phyloP scores from a whole-genome alignment of 129 eudicot species.

The Kitagawia praeruptora region DNA sequence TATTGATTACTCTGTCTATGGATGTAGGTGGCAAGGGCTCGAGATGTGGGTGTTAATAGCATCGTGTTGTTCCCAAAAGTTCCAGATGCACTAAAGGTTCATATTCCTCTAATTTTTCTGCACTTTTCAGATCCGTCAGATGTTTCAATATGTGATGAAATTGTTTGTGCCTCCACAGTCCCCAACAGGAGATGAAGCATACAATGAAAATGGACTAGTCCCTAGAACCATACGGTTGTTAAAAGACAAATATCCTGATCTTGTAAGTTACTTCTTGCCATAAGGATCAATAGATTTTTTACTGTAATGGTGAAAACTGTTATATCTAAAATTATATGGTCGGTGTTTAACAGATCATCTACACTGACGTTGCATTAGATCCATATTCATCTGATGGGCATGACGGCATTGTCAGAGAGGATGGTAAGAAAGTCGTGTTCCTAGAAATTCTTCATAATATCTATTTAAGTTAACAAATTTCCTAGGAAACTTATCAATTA shows the following conservation, averaged over 20 bases:
- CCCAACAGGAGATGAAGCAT: conserved; percentile 95
- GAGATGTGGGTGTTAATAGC: conserved; percentile 96
- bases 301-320: conserved; percentile 4
- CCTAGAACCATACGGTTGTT: conserved; percentile 86
- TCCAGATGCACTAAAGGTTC: conserved; percentile 98
- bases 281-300: not conserved
- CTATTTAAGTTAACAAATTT: not conserved
- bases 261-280: conserved; percentile 42
- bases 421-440: conserved; percentile 41
- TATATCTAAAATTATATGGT: not conserved
- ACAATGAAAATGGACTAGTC: conserved; percentile 85
- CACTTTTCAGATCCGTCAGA: not conserved
- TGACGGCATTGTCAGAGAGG: conserved; percentile 99
- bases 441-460: not conserved
- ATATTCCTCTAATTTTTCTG: not conserved
- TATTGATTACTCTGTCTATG: not conserved
- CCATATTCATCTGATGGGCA: conserved; percentile 99
- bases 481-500: not conserved
- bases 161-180: conserved; percentile 37
- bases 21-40: conserved; percentile 84
- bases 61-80: conserved; percentile 96
- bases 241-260: conserved; percentile 95
- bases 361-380: conserved; percentile 97
- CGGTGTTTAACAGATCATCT: conserved; percentile 51
- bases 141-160: not conserved